Conservation (phyloP, 306 rosid genomes). For the Herpetospermum pedunculosum region DNA sequence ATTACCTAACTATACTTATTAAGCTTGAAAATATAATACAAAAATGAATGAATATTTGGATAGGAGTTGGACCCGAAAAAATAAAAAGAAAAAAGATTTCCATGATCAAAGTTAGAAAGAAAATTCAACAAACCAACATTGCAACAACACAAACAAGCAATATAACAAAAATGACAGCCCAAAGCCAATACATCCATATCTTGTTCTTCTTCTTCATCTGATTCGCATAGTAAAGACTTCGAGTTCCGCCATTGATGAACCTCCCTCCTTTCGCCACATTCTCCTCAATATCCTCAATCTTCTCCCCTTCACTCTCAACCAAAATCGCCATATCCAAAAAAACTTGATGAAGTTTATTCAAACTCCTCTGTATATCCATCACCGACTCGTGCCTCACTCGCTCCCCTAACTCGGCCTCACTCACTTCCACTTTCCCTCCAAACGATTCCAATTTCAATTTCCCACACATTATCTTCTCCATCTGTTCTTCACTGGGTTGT, state of each 20-base stretch:
- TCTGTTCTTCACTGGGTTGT: slow-evolving; percentile 51
- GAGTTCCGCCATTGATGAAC: slow-evolving; percentile 63
- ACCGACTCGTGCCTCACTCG: slow-evolving; percentile 64
- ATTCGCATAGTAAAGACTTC: slow-evolving; percentile 45
- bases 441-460: slow-evolving; percentile 43
- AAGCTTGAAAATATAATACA: too few relatives aligned
- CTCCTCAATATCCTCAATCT: slow-evolving; percentile 73
- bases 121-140: slow-evolving; percentile 29
- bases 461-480: slow-evolving; percentile 61
- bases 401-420: slow-evolving; percentile 41
- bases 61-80: too few relatives aligned
- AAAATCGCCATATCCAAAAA: slow-evolving; percentile 92
- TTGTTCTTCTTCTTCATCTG: slow-evolving; percentile 43
- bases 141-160: slow-evolving; percentile 45
- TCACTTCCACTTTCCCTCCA: slow-evolving; percentile 33
- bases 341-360: slow-evolving; percentile 86
- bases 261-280: slow-evolving; percentile 53
- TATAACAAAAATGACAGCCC: slow-evolving; percentile 40
- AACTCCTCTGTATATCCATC: slow-evolving; percentile 70
- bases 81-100: too few relatives aligned
- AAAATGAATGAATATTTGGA: too few relatives aligned
- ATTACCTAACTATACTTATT: too few relatives aligned
- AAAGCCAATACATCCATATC: slow-evolving; percentile 45
- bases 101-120: too few relatives aligned
- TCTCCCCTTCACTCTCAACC: slow-evolving; percentile 74